A percentile compares a stretch with the other conserved stretches of the same genome.
Conservation (phyloP, 2,329 filamentous ascomycete species). For the Magnaporthales sp. region DNA sequence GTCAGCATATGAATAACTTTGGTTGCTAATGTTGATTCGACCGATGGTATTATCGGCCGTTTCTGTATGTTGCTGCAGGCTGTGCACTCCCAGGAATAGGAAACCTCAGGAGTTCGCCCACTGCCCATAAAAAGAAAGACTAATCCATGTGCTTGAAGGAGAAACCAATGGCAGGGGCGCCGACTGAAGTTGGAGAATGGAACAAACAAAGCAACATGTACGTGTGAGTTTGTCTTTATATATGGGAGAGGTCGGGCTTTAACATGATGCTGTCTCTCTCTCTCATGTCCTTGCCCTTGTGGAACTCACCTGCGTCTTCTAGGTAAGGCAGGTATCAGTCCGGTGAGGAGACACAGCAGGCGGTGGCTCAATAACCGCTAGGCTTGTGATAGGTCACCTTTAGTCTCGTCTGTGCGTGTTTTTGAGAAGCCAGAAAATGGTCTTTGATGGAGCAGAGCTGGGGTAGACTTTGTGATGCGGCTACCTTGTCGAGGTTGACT, state of each 20-base stretch:
- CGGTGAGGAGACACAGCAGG: neutral
- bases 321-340: neutral
- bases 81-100: neutral
- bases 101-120: neutral
- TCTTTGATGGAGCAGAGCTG: neutral
- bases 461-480: neutral
- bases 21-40: neutral
- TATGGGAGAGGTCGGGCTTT: neutral
- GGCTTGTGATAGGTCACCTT: neutral
- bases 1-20: neutral
- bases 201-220: neutral
- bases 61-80: neutral
- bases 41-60: neutral
- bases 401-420: neutral
- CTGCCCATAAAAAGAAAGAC: neutral
- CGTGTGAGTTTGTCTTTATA: neutral
- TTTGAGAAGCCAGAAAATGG: neutral
- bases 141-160: neutral
- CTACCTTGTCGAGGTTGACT: neutral
- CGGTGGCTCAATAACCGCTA: neutral
- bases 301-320: neutral
- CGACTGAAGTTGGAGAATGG: neutral
- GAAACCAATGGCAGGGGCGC: too few species aligned
- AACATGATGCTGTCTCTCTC: neutral
- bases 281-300: neutral